Percentiles rank a stretch among this genome's conserved stretches.
These are phyloP conservation scores for Suhomyces bribrorum DNA, from an alignment of 1,139 yeast species.

Conservation along the genomic window DNA sequence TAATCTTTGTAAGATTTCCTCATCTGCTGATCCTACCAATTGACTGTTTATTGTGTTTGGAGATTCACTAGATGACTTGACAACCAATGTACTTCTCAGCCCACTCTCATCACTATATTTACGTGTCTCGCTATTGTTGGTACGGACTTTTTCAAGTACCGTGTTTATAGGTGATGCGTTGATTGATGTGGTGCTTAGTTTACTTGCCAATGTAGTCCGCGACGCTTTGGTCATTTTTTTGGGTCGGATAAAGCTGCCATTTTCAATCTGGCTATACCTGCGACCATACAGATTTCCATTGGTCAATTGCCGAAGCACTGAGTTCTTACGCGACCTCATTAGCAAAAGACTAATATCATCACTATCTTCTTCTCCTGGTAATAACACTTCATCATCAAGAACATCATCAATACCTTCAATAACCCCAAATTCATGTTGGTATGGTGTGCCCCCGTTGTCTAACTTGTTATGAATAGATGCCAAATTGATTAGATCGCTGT, in stretches of 20 bases:
- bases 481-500: conserved; percentile 28
- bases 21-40: conserved; percentile 1
- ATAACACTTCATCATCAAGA: conserved; percentile 12
- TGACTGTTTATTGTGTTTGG: neutral
- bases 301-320: conserved; percentile 15
- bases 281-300: conserved; percentile 10
- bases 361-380: conserved; percentile 13
- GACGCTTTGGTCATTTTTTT: conserved; percentile 7
- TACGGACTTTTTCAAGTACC: conserved; percentile 15
- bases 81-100: conserved; percentile 10
- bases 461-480: conserved; percentile 11
- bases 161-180: conserved; percentile 14
- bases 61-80: conserved; percentile 2
- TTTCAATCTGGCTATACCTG: conserved; percentile 17
- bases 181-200: conserved; percentile 37
- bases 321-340: conserved; percentile 26
- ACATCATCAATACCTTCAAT: conserved; percentile 23
- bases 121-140: conserved; percentile 16
- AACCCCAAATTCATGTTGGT: conserved; percentile 16
- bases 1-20: conserved; percentile 15
- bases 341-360: conserved; percentile 26
- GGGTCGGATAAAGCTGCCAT: conserved; percentile 7
- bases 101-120: conserved; percentile 9
- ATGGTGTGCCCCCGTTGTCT: conserved; percentile 7
- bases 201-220: conserved; percentile 25